phyloP scores from a whole-genome alignment of 805 yeast genomes.

The Candida rishiriensis region DNA sequence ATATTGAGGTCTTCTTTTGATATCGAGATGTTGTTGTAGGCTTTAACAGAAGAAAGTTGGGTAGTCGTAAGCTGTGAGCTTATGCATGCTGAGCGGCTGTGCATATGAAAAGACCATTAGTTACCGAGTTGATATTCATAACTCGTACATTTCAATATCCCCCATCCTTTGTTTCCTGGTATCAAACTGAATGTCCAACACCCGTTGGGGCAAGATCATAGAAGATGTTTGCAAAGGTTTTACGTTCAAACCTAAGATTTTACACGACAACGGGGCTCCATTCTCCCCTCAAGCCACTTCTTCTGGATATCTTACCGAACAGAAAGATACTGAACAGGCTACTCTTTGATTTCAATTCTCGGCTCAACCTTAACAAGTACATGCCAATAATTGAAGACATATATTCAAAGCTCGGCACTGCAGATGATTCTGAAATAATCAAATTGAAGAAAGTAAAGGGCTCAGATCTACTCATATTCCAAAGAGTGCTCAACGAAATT shows the following conservation, averaged over 20 bases:
- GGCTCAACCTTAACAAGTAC: slow-evolving; percentile 48
- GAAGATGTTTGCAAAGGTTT: background rate
- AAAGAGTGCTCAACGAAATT: slow-evolving; percentile 58
- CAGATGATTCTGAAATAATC: slow-evolving; percentile 13
- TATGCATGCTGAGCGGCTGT: no score
- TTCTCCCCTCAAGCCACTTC: slow-evolving; percentile 29
- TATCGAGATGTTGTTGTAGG: no score
- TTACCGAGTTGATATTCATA: no score
- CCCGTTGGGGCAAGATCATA: no score
- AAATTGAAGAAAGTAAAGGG: slow-evolving; percentile 38
- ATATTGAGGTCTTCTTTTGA: background rate
- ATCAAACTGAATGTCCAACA: no score
- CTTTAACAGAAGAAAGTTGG: no score
- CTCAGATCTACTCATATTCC: slow-evolving; percentile 62
- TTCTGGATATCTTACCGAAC: slow-evolving; percentile 51
- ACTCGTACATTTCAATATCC: no score
- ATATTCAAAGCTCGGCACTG: slow-evolving; percentile 42
- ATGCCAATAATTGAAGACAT: slow-evolving; percentile 49
- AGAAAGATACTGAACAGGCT: slow-evolving; percentile 52
- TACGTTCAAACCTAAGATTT: background rate
- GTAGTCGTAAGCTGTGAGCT: no score
- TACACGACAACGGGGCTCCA: slow-evolving; percentile 1
- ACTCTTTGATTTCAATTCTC: slow-evolving; percentile 63
- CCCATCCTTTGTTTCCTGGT: no score
- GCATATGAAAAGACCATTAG: no score